Evolutionary conservation across 768 basidiomycete species (phyloP).

Genomic region (Mycena rosella): DNA sequence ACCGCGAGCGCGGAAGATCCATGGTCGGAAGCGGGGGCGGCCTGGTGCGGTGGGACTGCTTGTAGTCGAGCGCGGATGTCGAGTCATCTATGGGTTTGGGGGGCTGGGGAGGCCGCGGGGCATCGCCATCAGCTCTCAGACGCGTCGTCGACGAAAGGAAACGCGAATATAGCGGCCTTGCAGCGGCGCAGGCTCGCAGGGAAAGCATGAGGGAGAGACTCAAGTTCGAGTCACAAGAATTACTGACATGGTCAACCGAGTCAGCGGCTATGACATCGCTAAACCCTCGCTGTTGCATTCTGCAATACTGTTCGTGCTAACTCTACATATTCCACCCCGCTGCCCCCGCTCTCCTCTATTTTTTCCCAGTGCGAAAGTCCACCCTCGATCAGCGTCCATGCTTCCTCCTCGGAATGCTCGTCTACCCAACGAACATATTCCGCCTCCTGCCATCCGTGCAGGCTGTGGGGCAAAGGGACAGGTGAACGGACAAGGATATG

Average conservation of each 20-base stretch:
- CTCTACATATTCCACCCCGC: slow-evolving; percentile 71
- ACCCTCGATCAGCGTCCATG: slow-evolving; percentile 83
- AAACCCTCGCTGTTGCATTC: slow-evolving; percentile 47
- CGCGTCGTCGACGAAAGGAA: slow-evolving; percentile 53
- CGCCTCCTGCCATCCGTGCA: slow-evolving; percentile 95
- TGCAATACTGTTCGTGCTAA: slow-evolving; percentile 77
- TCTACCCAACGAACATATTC: slow-evolving; percentile 98
- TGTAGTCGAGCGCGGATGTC: slow-evolving; percentile 96
- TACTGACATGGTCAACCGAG: neutral
- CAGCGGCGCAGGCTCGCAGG: slow-evolving; percentile 48
- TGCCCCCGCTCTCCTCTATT: slow-evolving; percentile 63
- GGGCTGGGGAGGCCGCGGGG: slow-evolving; percentile 68
- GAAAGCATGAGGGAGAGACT: slow-evolving; percentile 39
- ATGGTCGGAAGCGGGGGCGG: slow-evolving; percentile 90
- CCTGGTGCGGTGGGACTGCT: slow-evolving; percentile 73
- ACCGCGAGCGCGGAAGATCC: slow-evolving; percentile 85
- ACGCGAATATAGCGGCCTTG: slow-evolving; percentile 47
- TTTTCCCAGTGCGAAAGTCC: slow-evolving; percentile 87
- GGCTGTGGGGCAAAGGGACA: slow-evolving; percentile 85
- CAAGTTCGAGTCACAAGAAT: slow-evolving; percentile 23
- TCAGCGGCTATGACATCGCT: slow-evolving; percentile 16
- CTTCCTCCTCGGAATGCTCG: slow-evolving; percentile 87
- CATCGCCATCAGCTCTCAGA: slow-evolving; percentile 45
- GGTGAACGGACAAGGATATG: slow-evolving; percentile 93
- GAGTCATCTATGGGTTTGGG: slow-evolving; percentile 91